These are phyloP conservation scores for Nannizziopsis barbatae DNA, from an alignment of 2,329 filamentous ascomycete genomes.

Conservation along the genomic window DNA sequence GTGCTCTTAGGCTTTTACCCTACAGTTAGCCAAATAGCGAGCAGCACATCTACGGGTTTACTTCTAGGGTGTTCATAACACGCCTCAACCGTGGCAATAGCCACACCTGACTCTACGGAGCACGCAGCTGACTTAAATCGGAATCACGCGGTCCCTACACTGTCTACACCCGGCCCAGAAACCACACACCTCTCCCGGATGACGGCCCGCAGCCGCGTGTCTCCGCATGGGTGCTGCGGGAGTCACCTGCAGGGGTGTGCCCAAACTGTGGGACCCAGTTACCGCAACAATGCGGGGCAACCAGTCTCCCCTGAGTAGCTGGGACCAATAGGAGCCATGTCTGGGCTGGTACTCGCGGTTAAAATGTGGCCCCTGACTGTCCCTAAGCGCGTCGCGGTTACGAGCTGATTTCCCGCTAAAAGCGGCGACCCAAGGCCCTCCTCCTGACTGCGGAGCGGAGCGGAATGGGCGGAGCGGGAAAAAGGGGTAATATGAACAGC, in stretches of 20 bases:
- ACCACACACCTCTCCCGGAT: neutral
- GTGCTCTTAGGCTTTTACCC: neutral
- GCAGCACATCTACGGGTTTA: neutral
- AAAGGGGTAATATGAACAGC: neutral
- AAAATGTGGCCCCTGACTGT: neutral
- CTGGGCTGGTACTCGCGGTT: neutral
- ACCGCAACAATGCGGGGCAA: constrained; percentile 6
- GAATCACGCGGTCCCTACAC: neutral
- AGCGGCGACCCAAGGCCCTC: constrained; percentile 1
- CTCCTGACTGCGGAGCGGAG: neutral
- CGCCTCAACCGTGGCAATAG: constrained; percentile 8
- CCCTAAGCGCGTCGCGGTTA: neutral
- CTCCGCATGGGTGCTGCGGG: no score
- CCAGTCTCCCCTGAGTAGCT: neutral
- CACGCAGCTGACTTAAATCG: neutral
- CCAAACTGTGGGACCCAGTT: constrained; percentile 7
- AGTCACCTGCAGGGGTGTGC: constrained; percentile 8
- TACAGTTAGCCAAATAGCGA: neutral
- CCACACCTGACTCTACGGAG: constrained; percentile 1
- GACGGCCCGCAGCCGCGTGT: no score
- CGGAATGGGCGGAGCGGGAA: constrained; percentile 9
- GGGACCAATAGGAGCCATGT: constrained; percentile 1
- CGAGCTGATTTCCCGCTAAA: constrained; percentile 3
- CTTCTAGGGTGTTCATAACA: neutral
- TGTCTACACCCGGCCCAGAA: constrained; percentile 1